Evolutionary conservation across 2,329 filamentous ascomycete species (phyloP).

Genomic region (Colletotrichum tofieldiae): DNA sequence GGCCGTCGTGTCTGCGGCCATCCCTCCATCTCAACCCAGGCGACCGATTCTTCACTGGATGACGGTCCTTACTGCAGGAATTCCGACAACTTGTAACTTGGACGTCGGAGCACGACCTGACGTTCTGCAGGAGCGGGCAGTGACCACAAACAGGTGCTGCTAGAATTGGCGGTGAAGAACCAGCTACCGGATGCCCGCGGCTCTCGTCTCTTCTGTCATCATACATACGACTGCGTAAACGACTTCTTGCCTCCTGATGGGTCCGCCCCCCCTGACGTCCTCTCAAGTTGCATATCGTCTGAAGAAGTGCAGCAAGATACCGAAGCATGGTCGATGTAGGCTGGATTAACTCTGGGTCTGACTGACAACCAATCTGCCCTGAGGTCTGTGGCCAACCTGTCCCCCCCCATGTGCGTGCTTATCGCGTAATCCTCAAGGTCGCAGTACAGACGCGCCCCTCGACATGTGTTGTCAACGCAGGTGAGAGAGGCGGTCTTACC

Average conservation of each 20-base stretch:
- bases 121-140: constrained; percentile 21
- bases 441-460: constrained; percentile 12
- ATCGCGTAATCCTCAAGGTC: not conserved
- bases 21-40: constrained; percentile 41
- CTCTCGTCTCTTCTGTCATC: constrained; percentile 25
- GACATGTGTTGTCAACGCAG: constrained; percentile 23
- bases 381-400: not conserved
- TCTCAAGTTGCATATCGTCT: not conserved
- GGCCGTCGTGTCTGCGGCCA: constrained; percentile 49
- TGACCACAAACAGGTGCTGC: constrained; percentile 20
- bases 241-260: constrained; percentile 6
- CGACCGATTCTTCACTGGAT: constrained; percentile 3
- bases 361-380: not conserved
- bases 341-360: not conserved
- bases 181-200: constrained; percentile 10
- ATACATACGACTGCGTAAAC: constrained; percentile 6
- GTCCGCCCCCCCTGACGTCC: not conserved
- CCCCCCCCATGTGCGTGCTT: constrained; percentile 2
- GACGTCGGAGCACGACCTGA: constrained; percentile 14
- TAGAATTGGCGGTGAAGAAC: constrained; percentile 36
- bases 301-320: not conserved
- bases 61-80: not conserved
- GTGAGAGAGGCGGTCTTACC: not conserved
- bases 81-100: not conserved
- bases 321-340: not conserved